Evolutionary conservation across 495 filamentous ascomycete species (phyloP), one percentile per base, ranked within the genome.

Genomic region (Podospora bellae-mahoneyi): DNA sequence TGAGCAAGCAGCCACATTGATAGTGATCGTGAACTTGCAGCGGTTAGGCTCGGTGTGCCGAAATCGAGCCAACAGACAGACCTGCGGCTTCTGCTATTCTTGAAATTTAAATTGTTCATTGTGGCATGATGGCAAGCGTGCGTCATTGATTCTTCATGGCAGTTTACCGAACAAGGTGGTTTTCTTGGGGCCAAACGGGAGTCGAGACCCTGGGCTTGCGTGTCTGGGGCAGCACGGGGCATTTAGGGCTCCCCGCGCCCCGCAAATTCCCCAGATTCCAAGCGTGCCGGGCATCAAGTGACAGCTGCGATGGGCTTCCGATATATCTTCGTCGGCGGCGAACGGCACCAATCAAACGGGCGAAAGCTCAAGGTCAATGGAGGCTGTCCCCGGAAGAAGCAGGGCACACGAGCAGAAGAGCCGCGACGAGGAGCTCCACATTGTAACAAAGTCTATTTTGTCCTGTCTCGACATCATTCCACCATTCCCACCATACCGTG

Each of bases 401-500:
- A 48, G 39, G 39, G 39, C 39, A 48, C 39, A 48, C 39, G 39
- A 48, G 39, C 39, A 48, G 39, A 48, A 48, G 39, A 48, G 39
- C 39, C 39, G 39, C 39, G 39, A 48, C 9, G 39, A 48, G 15
- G 39, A 48, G 39, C 39, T 48, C 39, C 39, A 48, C 39, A 48
- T 48, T 60, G 69, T 70, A 70, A 72, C 69, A 69, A 70, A 72
- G 60, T 69, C 39, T 68, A 70, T 73, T 62, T 60, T 20, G 27
- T 63, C 15, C 27, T 26, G 18, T 64, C 69, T 26, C 27, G 56
- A 23, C 60, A 2, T 69, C 64, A 62, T 64, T 61, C 68, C 67
- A 70, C 60, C 66, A 57, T 68, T 32, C 64, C 64, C 26, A 19
- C 18, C 16, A 20, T 58, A 4, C 55, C 4, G 9, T 58, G n/a